Base-by-base conservation (phyloP, 805 yeast species). In the Metschnikowia gruessii region DNA sequence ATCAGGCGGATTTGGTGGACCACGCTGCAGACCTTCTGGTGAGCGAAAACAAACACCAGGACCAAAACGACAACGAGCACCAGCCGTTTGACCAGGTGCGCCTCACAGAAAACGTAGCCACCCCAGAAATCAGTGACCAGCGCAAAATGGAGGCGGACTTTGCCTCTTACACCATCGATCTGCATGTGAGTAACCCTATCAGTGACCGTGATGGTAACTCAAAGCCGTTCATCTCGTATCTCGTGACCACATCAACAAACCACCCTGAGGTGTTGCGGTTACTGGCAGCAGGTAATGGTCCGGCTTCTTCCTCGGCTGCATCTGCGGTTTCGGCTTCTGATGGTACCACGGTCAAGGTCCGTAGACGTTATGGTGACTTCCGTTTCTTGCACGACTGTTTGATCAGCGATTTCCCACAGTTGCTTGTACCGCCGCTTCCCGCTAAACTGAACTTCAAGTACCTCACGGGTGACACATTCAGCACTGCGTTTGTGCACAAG, bases 401-500 rank as follows among this genome's bases (percentile, higher is more conserved):
- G 44, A 63, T 75, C 42, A 83, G 81, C 54, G 97, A 91, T 61
- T 86, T 74, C 61, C 96, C 97, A 0, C 86, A 94, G 3, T 75
- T 87, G 49, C 80, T 94, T 12, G 80, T 92, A 0, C 99, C 99
- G 1, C 97, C 98, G 12, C 73, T 92, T 44, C 99, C 99, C 0
- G 95, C 92, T 51, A 91, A 90, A 64, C 87, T 87, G 69, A 80
- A 95, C 50, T 73, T 92, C 56, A 96, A 92, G 63, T 92, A 94
- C 65, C 76, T 92, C 43, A 90, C 95, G 32, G 98, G 99, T 10
- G 97, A 92, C 58, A 75, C 98, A 32, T 92, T 92, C 62, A 82
- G 92, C 22, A 74, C 80, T 12, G 90, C 87, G 48, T 94, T 94
- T 64, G 92, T 96, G 0, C 72, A 76, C 50, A 87, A 87, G 62